Conservation (phyloP, 192 early-diverging fungal species). For the Glomus cerebriforme region DNA sequence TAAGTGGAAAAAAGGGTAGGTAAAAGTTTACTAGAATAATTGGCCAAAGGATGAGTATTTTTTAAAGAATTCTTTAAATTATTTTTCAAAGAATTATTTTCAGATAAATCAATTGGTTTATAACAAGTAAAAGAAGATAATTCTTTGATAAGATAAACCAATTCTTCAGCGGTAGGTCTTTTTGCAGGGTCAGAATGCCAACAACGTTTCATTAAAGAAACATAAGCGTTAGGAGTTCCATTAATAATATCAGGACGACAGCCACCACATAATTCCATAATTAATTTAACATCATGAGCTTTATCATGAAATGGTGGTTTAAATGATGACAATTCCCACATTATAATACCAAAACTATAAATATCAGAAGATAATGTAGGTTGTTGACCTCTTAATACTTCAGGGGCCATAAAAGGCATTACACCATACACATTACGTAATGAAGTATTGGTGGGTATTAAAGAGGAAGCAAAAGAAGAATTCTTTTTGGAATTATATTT, state of each 20-base stretch:
- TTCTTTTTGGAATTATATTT: neutral
- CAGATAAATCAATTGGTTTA: neutral
- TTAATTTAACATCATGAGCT: neutral
- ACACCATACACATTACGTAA: conserved; percentile 29
- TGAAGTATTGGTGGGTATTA: too few relatives aligned
- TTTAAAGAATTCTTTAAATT: neutral
- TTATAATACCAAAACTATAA: conserved; percentile 46
- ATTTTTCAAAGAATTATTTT: neutral
- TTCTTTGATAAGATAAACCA: neutral
- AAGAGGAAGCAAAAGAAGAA: neutral
- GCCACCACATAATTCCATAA: neutral
- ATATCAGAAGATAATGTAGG: conserved; percentile 42
- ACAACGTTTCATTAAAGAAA: conserved; percentile 1
- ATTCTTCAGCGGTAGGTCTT: conserved; percentile 15
- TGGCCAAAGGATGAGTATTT: neutral
- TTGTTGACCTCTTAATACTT: conserved; percentile 35
- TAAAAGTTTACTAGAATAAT: neutral
- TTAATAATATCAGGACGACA: neutral
- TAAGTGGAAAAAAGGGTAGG: too few relatives aligned
- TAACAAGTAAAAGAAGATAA: neutral
- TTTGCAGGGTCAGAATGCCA: neutral
- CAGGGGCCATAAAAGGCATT: conserved; percentile 45
- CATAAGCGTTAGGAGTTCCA: neutral
- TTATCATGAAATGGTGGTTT: conserved; percentile 32
- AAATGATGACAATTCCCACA: conserved; percentile 43